phyloP scores from a whole-genome alignment of 1,139 yeast species.

The Diutina neorugosa region DNA sequence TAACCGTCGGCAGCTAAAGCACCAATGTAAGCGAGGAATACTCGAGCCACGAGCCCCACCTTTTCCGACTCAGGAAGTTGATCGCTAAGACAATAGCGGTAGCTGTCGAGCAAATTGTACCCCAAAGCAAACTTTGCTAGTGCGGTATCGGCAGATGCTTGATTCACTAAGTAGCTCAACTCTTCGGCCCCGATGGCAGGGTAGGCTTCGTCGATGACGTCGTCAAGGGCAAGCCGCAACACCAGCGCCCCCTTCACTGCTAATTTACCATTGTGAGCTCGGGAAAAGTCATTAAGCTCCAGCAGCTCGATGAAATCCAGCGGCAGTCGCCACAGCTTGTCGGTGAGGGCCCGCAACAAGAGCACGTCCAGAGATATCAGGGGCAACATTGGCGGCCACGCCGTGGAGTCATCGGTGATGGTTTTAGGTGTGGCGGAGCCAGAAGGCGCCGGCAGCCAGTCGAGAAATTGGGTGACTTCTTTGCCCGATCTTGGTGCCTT shows the following conservation, averaged over 20 bases:
- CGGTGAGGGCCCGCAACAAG: not conserved
- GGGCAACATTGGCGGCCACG: not conserved
- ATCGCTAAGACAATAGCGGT: not conserved
- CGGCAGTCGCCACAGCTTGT: conserved; percentile 3
- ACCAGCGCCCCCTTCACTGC: conserved; percentile 2
- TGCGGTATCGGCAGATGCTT: not conserved
- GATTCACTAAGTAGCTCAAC: not conserved
- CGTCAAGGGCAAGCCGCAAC: not conserved
- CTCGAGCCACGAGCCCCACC: not conserved
- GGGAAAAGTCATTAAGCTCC: not conserved
- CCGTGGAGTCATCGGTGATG: not conserved
- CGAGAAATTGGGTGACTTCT: not conserved
- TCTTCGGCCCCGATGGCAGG: not conserved
- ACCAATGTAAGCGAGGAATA: not conserved
- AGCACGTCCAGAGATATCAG: not conserved
- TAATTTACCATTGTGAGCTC: conserved; percentile 1
- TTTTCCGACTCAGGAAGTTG: not conserved
- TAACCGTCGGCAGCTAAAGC: not conserved
- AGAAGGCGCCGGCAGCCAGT: not conserved
- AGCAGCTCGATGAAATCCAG: conserved; percentile 4
- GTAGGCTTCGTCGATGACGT: not conserved
- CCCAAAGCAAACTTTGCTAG: conserved; percentile 2
- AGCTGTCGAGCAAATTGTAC: not conserved
- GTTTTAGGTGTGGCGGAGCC: not conserved
- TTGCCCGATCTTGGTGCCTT: not conserved